A percentile compares a stretch with the other conserved stretches of the same genome.
phyloP scores from a whole-genome alignment of 495 filamentous ascomycete species.

The Hypomontagnella monticulosa region DNA sequence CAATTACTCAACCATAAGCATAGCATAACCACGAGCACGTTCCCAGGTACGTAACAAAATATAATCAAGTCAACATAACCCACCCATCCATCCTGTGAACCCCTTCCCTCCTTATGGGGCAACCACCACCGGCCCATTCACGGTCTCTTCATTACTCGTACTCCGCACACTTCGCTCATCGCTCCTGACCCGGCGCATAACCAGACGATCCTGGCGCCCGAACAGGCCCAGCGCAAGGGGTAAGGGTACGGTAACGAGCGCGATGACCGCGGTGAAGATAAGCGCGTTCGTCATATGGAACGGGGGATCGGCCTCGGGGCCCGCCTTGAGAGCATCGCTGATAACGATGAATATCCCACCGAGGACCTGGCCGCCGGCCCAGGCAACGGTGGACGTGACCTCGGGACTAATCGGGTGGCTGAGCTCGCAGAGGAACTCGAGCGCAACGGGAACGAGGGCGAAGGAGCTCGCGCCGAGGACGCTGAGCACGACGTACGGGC shows the following conservation, averaged over 20 bases:
- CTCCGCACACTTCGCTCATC: constrained; percentile 38
- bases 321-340: constrained; percentile 79
- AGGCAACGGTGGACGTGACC: constrained; percentile 82
- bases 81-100: too few species aligned
- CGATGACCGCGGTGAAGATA: constrained; percentile 80
- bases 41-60: too few species aligned
- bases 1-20: too few species aligned
- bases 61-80: too few species aligned
- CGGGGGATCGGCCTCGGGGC: constrained; percentile 62
- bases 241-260: constrained; percentile 69
- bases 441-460: constrained; percentile 78
- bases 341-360: constrained; percentile 86
- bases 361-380: constrained; percentile 81
- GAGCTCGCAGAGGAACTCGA: constrained; percentile 88
- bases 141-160: neutral
- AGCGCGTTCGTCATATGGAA: constrained; percentile 76
- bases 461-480: constrained; percentile 86
- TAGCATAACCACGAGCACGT: too few species aligned
- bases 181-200: constrained; percentile 63
- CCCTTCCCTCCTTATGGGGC: too few species aligned
- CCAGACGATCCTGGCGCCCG: constrained; percentile 62
- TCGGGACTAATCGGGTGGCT: constrained; percentile 90
- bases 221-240: constrained; percentile 73
- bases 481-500: constrained; percentile 74
- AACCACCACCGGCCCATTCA: neutral